phyloP scores from a whole-genome alignment of 2,329 filamentous ascomycete species.

The Penicillium polonicum region DNA sequence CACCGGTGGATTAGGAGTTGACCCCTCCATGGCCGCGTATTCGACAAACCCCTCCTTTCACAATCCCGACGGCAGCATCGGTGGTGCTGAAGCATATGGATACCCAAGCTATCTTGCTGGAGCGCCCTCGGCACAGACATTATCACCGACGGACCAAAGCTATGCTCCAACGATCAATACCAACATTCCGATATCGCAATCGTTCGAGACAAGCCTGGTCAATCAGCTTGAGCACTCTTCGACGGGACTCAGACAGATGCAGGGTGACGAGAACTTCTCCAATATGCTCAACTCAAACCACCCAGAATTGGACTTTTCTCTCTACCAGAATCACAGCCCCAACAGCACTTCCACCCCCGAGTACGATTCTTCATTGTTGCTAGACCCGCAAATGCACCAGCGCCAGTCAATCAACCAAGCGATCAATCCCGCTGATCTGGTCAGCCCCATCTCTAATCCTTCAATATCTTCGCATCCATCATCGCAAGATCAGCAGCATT shows the following conservation, averaged over 20 bases:
- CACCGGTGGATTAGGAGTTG: conserved; percentile 33
- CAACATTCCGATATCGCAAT: conserved; percentile 34
- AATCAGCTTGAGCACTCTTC: conserved; percentile 37
- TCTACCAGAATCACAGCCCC: conserved; percentile 37
- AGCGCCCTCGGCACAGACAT: conserved; percentile 30
- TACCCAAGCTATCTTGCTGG: conserved; percentile 38
- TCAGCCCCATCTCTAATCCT: conserved; percentile 49
- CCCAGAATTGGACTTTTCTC: conserved; percentile 40
- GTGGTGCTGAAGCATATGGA: conserved; percentile 36
- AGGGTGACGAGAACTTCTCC: conserved; percentile 39
- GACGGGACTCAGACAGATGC: conserved; percentile 26
- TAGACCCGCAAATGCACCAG: conserved; percentile 43
- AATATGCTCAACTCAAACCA: conserved; percentile 42
- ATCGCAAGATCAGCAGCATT: conserved; percentile 52
- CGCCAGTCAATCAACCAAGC: conserved; percentile 41
- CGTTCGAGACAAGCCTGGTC: conserved; percentile 40
- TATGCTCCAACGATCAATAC: conserved; percentile 29
- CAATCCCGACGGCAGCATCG: conserved; percentile 26
- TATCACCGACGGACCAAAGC: conserved; percentile 34
- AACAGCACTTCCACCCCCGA: conserved; percentile 33
- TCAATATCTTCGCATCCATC: conserved; percentile 59
- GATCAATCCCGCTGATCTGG: conserved; percentile 49
- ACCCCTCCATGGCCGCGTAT: conserved; percentile 38
- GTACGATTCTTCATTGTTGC: conserved; percentile 40
- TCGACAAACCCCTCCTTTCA: conserved; percentile 36